A percentile compares a stretch with the other conserved stretches of the same genome.
Evolutionary conservation across 2,329 filamentous ascomycete species (phyloP).

Genomic region (Emergomyces africanus): DNA sequence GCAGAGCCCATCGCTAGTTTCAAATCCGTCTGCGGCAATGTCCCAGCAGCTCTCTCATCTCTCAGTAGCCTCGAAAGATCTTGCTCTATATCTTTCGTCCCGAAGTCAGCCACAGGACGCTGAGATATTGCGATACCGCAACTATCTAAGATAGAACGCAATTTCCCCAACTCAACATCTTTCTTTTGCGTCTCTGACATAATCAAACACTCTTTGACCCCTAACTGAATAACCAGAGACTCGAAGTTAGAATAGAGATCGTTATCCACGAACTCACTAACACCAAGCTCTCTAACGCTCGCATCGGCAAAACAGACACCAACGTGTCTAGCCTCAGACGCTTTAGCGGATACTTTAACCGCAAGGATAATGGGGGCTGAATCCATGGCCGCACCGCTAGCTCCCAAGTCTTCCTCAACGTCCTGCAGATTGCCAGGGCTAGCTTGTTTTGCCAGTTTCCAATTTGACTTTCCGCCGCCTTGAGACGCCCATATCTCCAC

Average conservation of each 20-base stretch:
- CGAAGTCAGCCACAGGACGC: conserved; percentile 63
- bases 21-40: conserved; percentile 77
- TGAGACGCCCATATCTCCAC: conserved; percentile 78
- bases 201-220: conserved; percentile 87
- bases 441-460: conserved; percentile 83
- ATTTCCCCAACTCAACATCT: conserved; percentile 76
- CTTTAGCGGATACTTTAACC: conserved; percentile 84
- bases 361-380: conserved; percentile 88
- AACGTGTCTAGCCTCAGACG: conserved; percentile 69
- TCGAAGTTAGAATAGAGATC: conserved; percentile 98
- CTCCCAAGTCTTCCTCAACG: conserved; percentile 86
- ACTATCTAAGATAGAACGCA: conserved; percentile 78
- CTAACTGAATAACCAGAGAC: conserved; percentile 87
- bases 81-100: conserved; percentile 85
- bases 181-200: conserved; percentile 66
- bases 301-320: conserved; percentile 98
- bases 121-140: conserved; percentile 86
- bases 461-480: conserved; percentile 63
- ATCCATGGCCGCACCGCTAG: conserved; percentile 52
- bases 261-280: conserved; percentile 98
- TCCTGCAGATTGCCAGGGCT: conserved; percentile 95
- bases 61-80: conserved; percentile 79
- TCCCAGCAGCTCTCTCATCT: conserved; percentile 64
- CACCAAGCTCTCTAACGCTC: conserved; percentile 84
- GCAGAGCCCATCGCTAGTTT: conserved; percentile 95